Percentiles rank a stretch among this genome's conserved stretches.
Evolutionary conservation across 2,329 filamentous ascomycete genomes (phyloP).

Genomic region (Epichloe amarillans): DNA sequence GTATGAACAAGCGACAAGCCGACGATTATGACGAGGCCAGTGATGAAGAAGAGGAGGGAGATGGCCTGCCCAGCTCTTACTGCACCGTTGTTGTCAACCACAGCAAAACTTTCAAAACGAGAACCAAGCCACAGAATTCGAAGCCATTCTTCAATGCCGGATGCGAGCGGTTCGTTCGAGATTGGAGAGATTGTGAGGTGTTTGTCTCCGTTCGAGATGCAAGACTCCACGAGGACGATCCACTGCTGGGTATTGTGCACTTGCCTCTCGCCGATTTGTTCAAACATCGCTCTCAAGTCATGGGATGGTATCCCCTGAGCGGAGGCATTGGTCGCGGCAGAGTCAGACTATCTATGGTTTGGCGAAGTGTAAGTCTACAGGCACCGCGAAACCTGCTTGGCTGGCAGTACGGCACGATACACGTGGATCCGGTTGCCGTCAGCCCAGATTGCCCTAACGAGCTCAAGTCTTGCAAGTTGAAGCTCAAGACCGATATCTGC

Average conservation of each 20-base stretch:
- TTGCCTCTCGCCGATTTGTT: slow-evolving; percentile 51
- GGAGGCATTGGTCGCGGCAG: slow-evolving; percentile 63
- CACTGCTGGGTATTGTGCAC: slow-evolving; percentile 57
- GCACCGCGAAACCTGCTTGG: slow-evolving; percentile 45
- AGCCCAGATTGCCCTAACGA: slow-evolving; percentile 31
- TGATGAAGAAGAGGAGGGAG: slow-evolving; percentile 46
- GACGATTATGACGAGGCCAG: slow-evolving; percentile 30
- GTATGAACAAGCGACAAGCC: slow-evolving; percentile 42
- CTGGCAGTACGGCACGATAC: slow-evolving; percentile 60
- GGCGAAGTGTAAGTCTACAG: slow-evolving; percentile 54
- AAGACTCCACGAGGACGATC: slow-evolving; percentile 55
- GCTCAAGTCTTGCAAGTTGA: slow-evolving; percentile 38
- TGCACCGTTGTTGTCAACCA: slow-evolving; percentile 65
- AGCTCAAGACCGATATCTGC: slow-evolving; percentile 44
- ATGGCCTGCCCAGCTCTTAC: slow-evolving; percentile 55
- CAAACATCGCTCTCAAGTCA: slow-evolving; percentile 48
- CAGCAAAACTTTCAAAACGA: slow-evolving; percentile 52
- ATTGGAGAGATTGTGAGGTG: slow-evolving; percentile 54
- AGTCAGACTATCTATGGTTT: slow-evolving; percentile 57
- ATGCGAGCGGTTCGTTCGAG: slow-evolving; percentile 56
- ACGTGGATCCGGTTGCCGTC: slow-evolving; percentile 40
- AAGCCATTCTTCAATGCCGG: slow-evolving; percentile 71
- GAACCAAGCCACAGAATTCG: slow-evolving; percentile 65
- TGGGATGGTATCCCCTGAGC: slow-evolving; percentile 51
- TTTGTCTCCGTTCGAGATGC: slow-evolving; percentile 55